Evolutionary conservation across 176 grass and related monocot species (phyloP).

Genomic region (Triticum urartu): DNA sequence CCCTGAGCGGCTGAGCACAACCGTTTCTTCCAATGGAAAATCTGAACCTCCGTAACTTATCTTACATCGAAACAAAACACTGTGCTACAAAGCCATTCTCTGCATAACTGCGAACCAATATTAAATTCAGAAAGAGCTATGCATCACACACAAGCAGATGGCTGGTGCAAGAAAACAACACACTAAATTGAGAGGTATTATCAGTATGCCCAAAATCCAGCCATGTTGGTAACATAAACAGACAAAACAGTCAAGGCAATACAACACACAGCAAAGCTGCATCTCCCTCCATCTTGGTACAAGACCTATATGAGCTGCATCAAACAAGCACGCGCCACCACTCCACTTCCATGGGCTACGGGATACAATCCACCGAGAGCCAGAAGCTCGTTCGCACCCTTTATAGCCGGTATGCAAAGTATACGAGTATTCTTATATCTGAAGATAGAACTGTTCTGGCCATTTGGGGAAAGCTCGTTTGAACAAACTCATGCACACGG

Average conservation of each 20-base stretch:
- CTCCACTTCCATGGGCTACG: neutral
- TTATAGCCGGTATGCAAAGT: neutral
- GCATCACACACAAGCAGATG: neutral
- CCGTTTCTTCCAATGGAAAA: no score
- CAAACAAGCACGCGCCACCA: neutral
- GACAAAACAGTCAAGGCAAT: neutral
- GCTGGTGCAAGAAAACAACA: neutral
- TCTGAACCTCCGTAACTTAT: no score
- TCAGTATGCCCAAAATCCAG: neutral
- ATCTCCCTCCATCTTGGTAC: neutral
- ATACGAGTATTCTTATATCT: neutral
- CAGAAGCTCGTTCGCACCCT: neutral
- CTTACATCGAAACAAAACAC: no score
- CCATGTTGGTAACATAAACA: neutral
- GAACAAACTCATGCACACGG: conserved; percentile 88
- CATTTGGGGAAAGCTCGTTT: conserved; percentile 90
- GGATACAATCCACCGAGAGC: neutral
- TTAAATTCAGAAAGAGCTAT: neutral
- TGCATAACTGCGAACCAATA: neutral
- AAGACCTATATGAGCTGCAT: neutral
- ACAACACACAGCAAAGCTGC: neutral
- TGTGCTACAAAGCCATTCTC: no score
- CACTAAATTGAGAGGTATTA: conserved; percentile 1
- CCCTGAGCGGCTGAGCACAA: no score
- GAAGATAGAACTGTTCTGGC: conserved; percentile 66